Percentiles rank a stretch among this genome's conserved stretches.
Evolutionary conservation across 768 basidiomycete genomes (phyloP).

Genomic region (Amanita pallidorosea): DNA sequence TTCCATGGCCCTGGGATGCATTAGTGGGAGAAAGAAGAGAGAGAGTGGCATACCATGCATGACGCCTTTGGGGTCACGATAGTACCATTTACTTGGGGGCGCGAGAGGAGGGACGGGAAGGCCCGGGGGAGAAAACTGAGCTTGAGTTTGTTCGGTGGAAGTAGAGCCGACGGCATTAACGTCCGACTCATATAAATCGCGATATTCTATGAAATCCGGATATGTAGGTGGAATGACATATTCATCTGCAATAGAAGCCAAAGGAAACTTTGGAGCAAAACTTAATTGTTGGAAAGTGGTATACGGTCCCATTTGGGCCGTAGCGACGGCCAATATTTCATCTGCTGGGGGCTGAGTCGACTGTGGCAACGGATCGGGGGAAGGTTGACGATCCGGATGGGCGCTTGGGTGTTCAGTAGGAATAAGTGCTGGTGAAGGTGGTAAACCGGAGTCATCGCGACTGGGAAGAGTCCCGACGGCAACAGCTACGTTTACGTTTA

Average conservation of each 20-base stretch:
- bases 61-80: conserved; percentile 72
- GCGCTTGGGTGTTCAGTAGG: conserved; percentile 32
- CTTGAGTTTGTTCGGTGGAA: conserved; percentile 38
- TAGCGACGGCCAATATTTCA: conserved; percentile 56
- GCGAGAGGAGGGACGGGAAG: conserved; percentile 60
- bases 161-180: conserved; percentile 22
- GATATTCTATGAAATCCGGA: conserved; percentile 63
- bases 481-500: conserved; percentile 53
- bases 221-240: conserved; percentile 91
- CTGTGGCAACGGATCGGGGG: conserved; percentile 24
- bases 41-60: conserved; percentile 51
- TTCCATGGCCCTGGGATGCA: conserved; percentile 68
- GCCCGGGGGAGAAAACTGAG: conserved; percentile 73
- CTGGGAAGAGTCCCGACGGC: conserved; percentile 27
- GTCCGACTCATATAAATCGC: conserved; percentile 51
- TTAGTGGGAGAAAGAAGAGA: neutral
- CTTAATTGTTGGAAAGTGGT: conserved; percentile 86
- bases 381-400: conserved; percentile 16
- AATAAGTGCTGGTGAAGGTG: conserved; percentile 28
- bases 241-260: conserved; percentile 80
- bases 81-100: conserved; percentile 71
- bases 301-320: conserved; percentile 71
- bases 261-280: conserved; percentile 81
- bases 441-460: conserved; percentile 21
- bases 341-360: conserved; percentile 29